phyloP scores from a whole-genome alignment of 2,329 filamentous ascomycete genomes.

The Claviceps paspali region DNA sequence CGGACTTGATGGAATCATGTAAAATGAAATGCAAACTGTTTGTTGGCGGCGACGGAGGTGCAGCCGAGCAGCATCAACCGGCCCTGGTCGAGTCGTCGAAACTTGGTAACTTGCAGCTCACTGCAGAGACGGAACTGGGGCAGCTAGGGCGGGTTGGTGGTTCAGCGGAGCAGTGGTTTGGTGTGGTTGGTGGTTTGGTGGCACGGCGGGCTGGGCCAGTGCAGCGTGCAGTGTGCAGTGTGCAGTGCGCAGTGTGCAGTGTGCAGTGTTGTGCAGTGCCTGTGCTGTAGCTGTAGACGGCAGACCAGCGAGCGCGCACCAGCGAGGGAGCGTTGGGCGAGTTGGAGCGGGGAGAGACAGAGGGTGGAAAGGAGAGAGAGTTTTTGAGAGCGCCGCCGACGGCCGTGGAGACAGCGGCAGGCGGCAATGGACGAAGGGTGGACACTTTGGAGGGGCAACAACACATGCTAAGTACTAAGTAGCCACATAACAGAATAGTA shows the following conservation, averaged over 20 bases:
- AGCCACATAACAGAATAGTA: too few species aligned
- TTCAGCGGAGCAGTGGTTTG: slow-evolving; percentile 1
- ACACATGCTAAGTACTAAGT: too few species aligned
- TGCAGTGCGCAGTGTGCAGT: neutral
- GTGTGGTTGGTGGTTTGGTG: neutral
- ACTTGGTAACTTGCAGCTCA: too few species aligned
- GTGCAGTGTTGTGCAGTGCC: too few species aligned
- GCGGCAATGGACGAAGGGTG: neutral
- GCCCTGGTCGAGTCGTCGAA: neutral
- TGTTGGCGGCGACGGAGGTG: slow-evolving; percentile 6
- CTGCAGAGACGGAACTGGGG: neutral
- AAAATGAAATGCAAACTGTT: slow-evolving; percentile 16
- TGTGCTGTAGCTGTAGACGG: too few species aligned
- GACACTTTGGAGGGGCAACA: slow-evolving; percentile 11
- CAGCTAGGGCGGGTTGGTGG: too few species aligned
- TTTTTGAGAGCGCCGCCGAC: neutral
- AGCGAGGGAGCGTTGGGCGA: too few species aligned
- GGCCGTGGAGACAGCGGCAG: neutral
- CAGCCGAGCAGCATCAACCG: neutral
- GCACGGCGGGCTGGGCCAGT: neutral
- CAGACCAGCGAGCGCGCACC: too few species aligned
- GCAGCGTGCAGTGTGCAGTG: neutral
- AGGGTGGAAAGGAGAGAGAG: slow-evolving; percentile 2
- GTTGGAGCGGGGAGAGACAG: neutral
- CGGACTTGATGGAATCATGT: slow-evolving; percentile 30